Evolutionary conservation across 2,329 filamentous ascomycete species (phyloP), one percentile per base, ranked within the genome.

Genomic region (Colletotrichum sp.): DNA sequence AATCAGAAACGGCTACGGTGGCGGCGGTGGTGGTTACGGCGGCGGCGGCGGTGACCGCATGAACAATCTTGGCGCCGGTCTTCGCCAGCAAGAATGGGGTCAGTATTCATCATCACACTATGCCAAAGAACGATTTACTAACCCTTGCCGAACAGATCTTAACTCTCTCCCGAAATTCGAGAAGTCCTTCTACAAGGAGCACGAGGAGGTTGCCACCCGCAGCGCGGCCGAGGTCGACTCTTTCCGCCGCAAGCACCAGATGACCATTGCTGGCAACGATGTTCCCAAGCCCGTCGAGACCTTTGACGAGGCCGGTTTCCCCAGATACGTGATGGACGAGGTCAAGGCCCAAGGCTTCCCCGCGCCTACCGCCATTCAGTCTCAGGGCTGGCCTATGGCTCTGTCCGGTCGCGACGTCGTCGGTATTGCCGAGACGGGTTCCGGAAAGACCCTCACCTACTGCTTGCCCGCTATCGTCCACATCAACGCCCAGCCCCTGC

Each of bases 121-220:
- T n/a, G 57, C 28, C 21, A 28, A 8, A 8, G 32, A 36, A 18
- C 72, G 72, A n/a, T 76, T 59, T 77, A 73, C 81, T 84, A 81
- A 83, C 75, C 28, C 32, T 26, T 26, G 30, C 18, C 8, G 49
- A 66, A 24, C 79, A 97, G 97, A 99, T 84, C 81, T 97, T 70
- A 89, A 85, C 82, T 85, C 93, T 8, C 84, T 99, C 62, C 96
- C 97, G 81, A 99, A 99, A 87, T 99, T 99, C 88, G 97, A 99
- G 85, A 99, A 99, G 88, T 96, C 95, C 10, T 99, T 99, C 89
- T 99, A 99, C 92, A 98, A 99, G 89, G 97, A 99, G 88, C 93
- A 97, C 84, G 90, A 93, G 36, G 92, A 92, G 76, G 96, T 99
- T 77, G 87, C 92, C 77, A 89, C 86, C 81, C 95, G 97, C 82